Conservation (phyloP, 2,329 filamentous ascomycete genomes). For the Tolypocladium ovalisporum region DNA sequence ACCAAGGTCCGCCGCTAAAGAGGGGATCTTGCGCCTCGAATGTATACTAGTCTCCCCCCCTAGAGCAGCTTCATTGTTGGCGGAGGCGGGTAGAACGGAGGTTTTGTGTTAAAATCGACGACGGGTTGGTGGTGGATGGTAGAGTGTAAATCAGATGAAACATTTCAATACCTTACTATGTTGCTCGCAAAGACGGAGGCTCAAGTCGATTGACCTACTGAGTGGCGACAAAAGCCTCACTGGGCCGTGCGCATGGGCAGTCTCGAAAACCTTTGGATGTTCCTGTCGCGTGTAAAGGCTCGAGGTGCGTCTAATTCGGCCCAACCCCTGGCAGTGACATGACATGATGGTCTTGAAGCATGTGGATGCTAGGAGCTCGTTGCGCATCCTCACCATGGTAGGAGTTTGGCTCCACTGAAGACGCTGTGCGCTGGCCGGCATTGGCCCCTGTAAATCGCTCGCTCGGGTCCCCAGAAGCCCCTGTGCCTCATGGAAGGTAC, state of each 20-base stretch:
- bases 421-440: neutral
- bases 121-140: slow-evolving; percentile 22
- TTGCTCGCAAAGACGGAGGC: slow-evolving; percentile 2
- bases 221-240: neutral
- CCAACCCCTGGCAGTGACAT: neutral
- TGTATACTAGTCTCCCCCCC: slow-evolving; percentile 31
- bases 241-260: neutral
- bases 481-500: no score
- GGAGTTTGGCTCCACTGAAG: neutral
- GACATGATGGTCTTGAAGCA: neutral
- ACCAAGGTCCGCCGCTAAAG: slow-evolving; percentile 37
- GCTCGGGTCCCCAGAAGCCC: neutral
- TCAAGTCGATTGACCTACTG: neutral
- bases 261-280: neutral
- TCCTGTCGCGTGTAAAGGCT: neutral
- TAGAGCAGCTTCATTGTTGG: slow-evolving; percentile 31
- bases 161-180: slow-evolving; percentile 26
- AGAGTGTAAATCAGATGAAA: slow-evolving; percentile 42
- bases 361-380: neutral
- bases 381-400: no score
- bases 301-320: neutral
- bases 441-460: neutral
- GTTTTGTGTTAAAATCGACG: slow-evolving; percentile 17
- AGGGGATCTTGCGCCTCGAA: slow-evolving; percentile 14
- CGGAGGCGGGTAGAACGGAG: slow-evolving; percentile 28